These are phyloP conservation scores for Scheffersomyces parashehatae DNA, from an alignment of 1,139 yeast species.

Conservation along the genomic window DNA sequence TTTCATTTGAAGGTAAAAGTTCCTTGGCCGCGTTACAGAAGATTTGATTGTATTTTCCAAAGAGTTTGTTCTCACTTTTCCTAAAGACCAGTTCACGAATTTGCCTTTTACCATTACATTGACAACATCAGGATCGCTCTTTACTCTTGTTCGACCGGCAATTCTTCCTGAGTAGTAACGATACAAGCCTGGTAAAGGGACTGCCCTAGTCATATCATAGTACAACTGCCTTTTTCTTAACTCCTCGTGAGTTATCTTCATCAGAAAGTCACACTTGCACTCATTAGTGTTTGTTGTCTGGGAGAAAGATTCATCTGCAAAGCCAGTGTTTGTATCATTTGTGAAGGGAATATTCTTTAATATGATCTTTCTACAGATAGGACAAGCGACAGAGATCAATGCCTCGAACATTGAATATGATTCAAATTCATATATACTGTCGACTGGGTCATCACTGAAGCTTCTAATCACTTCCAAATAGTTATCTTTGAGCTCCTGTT, in stretches of 20 bases:
- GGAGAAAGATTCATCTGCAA: constrained; percentile 16
- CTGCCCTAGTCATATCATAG: constrained; percentile 15
- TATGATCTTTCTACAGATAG: constrained; percentile 11
- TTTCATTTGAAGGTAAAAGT: not conserved
- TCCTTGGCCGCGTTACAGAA: not conserved
- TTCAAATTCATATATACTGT: no score
- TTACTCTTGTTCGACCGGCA: not conserved
- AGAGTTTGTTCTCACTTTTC: not conserved
- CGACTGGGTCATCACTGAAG: no score
- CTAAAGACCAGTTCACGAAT: not conserved
- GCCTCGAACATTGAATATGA: no score
- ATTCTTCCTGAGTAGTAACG: constrained; percentile 8
- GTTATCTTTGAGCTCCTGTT: not conserved
- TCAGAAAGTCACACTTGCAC: constrained; percentile 6
- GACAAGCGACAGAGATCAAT: constrained; percentile 9
- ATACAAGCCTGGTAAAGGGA: constrained; percentile 15
- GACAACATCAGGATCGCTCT: not conserved
- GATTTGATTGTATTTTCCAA: not conserved
- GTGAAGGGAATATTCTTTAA: constrained; percentile 9
- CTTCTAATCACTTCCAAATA: constrained; percentile 2
- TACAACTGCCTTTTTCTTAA: constrained; percentile 22
- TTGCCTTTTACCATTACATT: not conserved
- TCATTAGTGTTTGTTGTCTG: constrained; percentile 1
- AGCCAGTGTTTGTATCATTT: constrained; percentile 13
- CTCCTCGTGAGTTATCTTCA: constrained; percentile 17